Evolutionary conservation across 2,329 filamentous ascomycete species (phyloP).

Genomic region (Trichoderma sp.): DNA sequence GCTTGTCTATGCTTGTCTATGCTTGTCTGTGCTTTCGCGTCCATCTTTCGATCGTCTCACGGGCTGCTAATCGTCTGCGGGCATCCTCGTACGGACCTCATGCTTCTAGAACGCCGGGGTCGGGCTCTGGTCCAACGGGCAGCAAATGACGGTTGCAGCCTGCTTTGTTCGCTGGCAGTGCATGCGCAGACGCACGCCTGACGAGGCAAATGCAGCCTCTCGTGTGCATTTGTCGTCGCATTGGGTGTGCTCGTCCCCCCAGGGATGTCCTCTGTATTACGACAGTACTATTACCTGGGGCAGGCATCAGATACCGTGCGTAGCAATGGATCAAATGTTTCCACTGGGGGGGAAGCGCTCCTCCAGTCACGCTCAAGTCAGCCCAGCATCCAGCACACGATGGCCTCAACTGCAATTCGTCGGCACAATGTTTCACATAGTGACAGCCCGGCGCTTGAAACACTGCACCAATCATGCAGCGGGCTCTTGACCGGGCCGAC

Average conservation of each 20-base stretch:
- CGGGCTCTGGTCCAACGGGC: background rate
- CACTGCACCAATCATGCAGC: slow-evolving; percentile 14
- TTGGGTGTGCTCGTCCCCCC: background rate
- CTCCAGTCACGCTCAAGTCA: background rate
- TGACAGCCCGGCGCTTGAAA: slow-evolving; percentile 18
- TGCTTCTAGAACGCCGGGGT: slow-evolving; percentile 5
- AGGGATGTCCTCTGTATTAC: background rate
- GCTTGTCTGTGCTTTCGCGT: background rate
- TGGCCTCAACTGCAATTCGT: slow-evolving; percentile 1
- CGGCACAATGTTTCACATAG: slow-evolving; percentile 8
- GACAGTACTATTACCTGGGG: background rate
- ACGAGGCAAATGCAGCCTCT: background rate
- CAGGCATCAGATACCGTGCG: background rate
- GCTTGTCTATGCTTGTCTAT: background rate
- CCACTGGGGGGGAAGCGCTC: background rate
- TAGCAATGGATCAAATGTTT: background rate
- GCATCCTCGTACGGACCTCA: background rate
- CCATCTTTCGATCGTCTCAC: background rate
- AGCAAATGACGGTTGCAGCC: background rate
- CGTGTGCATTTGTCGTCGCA: background rate
- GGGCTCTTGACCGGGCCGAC: slow-evolving; percentile 5
- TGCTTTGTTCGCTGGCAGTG: background rate
- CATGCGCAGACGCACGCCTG: background rate
- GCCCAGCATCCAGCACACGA: background rate
- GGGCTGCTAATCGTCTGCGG: slow-evolving; percentile 4